phyloP scores from a whole-genome alignment of 2,329 filamentous ascomycete species.

The Daldinia sp. region DNA sequence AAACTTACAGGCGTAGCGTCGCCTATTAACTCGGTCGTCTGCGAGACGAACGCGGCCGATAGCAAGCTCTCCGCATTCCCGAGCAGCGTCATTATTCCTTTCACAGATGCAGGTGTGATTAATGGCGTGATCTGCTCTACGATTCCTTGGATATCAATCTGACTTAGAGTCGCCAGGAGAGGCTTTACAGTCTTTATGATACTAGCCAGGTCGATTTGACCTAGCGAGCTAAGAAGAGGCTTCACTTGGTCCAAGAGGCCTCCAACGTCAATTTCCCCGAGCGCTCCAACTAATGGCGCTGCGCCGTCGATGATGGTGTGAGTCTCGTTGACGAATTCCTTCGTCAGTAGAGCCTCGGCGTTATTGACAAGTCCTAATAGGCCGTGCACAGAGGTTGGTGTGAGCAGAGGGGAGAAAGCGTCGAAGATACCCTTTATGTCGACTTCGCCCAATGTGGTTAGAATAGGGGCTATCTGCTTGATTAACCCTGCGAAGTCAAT shows the following conservation, averaged over 20 bases:
- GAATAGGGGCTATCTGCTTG: constrained; percentile 46
- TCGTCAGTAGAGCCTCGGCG: constrained; percentile 50
- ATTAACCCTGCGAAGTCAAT: constrained; percentile 49
- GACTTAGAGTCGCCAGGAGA: constrained; percentile 49
- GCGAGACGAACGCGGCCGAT: constrained; percentile 51
- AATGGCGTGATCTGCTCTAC: constrained; percentile 50
- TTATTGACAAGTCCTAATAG: constrained; percentile 50
- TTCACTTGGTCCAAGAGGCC: constrained; percentile 49
- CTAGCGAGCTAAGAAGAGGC: constrained; percentile 49
- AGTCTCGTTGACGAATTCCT: constrained; percentile 53
- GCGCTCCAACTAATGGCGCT: constrained; percentile 48
- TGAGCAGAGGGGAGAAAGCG: constrained; percentile 46
- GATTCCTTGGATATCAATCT: constrained; percentile 51
- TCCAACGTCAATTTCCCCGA: constrained; percentile 50
- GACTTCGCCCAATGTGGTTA: constrained; percentile 47
- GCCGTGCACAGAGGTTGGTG: constrained; percentile 47
- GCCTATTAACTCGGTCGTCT: constrained; percentile 54
- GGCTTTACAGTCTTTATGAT: constrained; percentile 49
- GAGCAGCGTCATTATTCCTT: constrained; percentile 49
- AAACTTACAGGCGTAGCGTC: constrained; percentile 53
- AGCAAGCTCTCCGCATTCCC: constrained; percentile 52
- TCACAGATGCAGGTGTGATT: constrained; percentile 51
- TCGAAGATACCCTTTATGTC: constrained; percentile 51
- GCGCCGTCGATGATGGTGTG: constrained; percentile 51
- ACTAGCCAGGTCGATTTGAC: constrained; percentile 48